phyloP scores from a whole-genome alignment of 2,329 filamentous ascomycete species.

The Coleophoma eucalyptorum region DNA sequence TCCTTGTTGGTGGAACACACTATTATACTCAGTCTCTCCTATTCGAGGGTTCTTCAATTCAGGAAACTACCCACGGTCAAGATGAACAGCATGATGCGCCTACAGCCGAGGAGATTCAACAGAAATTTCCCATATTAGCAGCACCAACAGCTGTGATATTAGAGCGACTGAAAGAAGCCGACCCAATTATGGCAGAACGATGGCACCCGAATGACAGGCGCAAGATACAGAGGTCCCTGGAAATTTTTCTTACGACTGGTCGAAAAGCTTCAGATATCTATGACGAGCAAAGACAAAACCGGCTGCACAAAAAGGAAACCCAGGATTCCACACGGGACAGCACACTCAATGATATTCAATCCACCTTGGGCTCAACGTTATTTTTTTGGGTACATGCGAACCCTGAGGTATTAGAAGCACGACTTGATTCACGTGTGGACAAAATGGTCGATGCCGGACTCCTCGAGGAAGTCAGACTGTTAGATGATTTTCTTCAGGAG shows the following conservation, averaged over 20 bases:
- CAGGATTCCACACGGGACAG: too few species aligned
- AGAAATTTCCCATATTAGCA: conserved; percentile 66
- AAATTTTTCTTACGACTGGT: conserved; percentile 85
- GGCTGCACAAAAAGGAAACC: conserved; percentile 27
- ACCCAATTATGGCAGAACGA: conserved; percentile 81
- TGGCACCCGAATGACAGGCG: conserved; percentile 94
- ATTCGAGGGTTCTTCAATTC: conserved; percentile 68
- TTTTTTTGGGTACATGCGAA: conserved; percentile 87
- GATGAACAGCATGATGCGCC: background rate
- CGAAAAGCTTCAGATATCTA: conserved; percentile 83
- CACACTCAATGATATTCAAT: conserved; percentile 31
- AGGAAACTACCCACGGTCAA: conserved; percentile 24
- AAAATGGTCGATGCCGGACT: conserved; percentile 73
- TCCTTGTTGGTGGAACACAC: conserved; percentile 90
- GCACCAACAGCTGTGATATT: conserved; percentile 69
- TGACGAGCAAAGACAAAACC: conserved; percentile 59
- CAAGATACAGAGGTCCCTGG: conserved; percentile 84
- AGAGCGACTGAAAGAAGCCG: conserved; percentile 70
- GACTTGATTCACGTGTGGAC: conserved; percentile 75
- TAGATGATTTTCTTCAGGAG: conserved; percentile 43
- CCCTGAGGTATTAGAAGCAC: conserved; percentile 59
- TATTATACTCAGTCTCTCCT: conserved; percentile 91
- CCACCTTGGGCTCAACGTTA: conserved; percentile 23
- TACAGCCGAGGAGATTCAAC: conserved; percentile 16
- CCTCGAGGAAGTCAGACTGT: conserved; percentile 54